These are phyloP conservation scores for Penicillium tannophilum DNA, from an alignment of 495 filamentous ascomycete genomes.

Conservation along the genomic window DNA sequence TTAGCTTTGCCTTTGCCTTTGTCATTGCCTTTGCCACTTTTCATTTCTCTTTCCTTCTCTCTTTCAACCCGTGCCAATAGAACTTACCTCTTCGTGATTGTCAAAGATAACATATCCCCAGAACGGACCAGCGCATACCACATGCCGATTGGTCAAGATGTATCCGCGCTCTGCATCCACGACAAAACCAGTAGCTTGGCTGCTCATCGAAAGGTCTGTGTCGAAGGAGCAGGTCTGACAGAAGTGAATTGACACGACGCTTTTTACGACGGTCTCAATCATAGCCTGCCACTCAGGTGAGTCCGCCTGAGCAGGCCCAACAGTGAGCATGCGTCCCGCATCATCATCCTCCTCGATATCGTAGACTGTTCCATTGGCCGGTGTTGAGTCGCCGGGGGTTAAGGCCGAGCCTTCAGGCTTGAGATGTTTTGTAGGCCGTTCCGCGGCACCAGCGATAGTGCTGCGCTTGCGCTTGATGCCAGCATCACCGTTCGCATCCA, in stretches of 20 bases:
- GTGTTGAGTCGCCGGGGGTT: constrained; percentile 47
- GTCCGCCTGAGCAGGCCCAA: constrained; percentile 64
- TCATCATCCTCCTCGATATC: constrained; percentile 53
- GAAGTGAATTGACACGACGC: constrained; percentile 96
- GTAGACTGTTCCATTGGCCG: constrained; percentile 52
- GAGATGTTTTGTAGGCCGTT: constrained; percentile 60
- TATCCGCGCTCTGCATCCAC: constrained; percentile 94
- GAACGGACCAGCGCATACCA: constrained; percentile 95
- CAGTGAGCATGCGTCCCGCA: constrained; percentile 36
- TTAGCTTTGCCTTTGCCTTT: constrained; percentile 1
- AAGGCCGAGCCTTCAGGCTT: constrained; percentile 47
- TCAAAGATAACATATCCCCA: constrained; percentile 98
- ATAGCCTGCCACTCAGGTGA: constrained; percentile 96
- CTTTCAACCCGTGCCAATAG: not conserved
- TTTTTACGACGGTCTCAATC: constrained; percentile 88
- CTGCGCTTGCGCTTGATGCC: constrained; percentile 64
- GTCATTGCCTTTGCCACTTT: not conserved
- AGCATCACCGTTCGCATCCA: constrained; percentile 55
- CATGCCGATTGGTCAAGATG: constrained; percentile 88
- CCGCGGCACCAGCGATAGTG: constrained; percentile 46
- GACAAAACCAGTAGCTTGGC: constrained; percentile 96
- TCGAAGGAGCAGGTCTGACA: constrained; percentile 99
- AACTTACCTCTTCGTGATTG: constrained; percentile 83
- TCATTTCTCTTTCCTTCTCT: not conserved
- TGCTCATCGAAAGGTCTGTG: constrained; percentile 88